Percentiles rank a stretch among this genome's conserved stretches.
Conservation (phyloP, 1,284 basidiomycete genomes). For the Veloporphyrellus conicus region DNA sequence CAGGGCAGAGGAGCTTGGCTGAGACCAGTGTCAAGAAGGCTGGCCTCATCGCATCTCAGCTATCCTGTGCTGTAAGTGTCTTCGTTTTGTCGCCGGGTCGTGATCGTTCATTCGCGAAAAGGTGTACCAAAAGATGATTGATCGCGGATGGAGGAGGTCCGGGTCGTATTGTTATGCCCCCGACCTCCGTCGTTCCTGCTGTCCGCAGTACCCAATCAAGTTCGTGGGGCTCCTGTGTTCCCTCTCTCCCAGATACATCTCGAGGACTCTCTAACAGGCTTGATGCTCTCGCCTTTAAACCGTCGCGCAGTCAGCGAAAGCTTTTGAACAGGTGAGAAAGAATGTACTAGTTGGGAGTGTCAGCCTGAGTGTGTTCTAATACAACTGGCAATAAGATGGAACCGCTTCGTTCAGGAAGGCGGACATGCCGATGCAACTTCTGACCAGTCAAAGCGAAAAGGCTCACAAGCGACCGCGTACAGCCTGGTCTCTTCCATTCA, state of each 20-base stretch:
- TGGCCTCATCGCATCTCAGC: slow-evolving; percentile 33
- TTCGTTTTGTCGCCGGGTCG: not conserved
- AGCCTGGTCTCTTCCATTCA: slow-evolving; percentile 48
- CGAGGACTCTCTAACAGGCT: slow-evolving; percentile 46
- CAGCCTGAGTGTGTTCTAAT: slow-evolving; percentile 11
- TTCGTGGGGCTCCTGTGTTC: slow-evolving; percentile 31
- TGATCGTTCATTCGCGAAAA: slow-evolving; percentile 29
- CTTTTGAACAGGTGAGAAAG: slow-evolving; percentile 57
- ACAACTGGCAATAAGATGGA: slow-evolving; percentile 55
- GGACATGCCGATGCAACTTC: slow-evolving; percentile 36
- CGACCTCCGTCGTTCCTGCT: slow-evolving; percentile 77
- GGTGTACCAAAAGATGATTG: slow-evolving; percentile 78
- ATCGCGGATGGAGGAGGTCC: slow-evolving; percentile 86
- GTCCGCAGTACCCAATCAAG: slow-evolving; percentile 91
- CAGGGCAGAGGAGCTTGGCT: slow-evolving; percentile 34
- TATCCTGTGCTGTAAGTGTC: slow-evolving; percentile 51
- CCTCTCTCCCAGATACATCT: slow-evolving; percentile 3
- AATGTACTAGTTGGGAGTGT: no score
- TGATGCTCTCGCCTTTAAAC: slow-evolving; percentile 68
- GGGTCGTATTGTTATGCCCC: slow-evolving; percentile 83
- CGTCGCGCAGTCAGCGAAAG: slow-evolving; percentile 77
- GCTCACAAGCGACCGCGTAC: slow-evolving; percentile 23
- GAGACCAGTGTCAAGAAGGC: slow-evolving; percentile 37
- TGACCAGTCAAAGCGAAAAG: slow-evolving; percentile 24
- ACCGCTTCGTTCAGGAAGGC: slow-evolving; percentile 60